These are phyloP conservation scores for Agrocybe pediades DNA, from an alignment of 768 basidiomycete genomes.

Conservation along the genomic window DNA sequence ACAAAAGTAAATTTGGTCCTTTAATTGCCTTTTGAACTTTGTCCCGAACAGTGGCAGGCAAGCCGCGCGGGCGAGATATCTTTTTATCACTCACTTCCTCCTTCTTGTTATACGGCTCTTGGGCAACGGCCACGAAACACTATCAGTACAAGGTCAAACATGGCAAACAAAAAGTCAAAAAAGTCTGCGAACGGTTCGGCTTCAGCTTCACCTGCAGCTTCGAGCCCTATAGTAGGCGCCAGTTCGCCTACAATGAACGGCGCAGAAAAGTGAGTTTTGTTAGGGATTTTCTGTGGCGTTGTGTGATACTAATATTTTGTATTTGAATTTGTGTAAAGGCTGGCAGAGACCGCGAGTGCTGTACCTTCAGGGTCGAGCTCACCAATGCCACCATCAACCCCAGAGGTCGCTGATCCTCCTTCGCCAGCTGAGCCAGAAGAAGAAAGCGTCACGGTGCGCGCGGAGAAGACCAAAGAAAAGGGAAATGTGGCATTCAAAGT, in stretches of 20 bases:
- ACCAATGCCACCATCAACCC: constrained; percentile 16
- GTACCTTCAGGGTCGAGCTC: constrained; percentile 21
- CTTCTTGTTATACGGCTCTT: no score
- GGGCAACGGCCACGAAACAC: no score
- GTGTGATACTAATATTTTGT: neutral
- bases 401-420: constrained; percentile 14
- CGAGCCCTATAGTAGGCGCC: neutral
- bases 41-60: no score
- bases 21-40: no score
- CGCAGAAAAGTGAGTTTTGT: constrained; percentile 13
- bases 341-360: no score
- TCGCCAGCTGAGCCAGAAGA: constrained; percentile 27
- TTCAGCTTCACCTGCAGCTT: constrained; percentile 4
- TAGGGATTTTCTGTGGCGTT: neutral
- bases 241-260: constrained; percentile 15
- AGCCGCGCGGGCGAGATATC: no score
- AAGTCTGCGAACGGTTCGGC: constrained; percentile 4
- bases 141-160: no score
- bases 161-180: constrained; percentile 15
- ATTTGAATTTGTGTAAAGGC: constrained; percentile 4
- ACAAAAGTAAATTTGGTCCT: no score
- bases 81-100: no score
- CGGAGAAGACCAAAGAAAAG: constrained; percentile 69
- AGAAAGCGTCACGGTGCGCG: constrained; percentile 45
- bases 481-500: constrained; percentile 79